phyloP scores from a whole-genome alignment of 306 rosid genomes.

The Cicer yamashitae region DNA sequence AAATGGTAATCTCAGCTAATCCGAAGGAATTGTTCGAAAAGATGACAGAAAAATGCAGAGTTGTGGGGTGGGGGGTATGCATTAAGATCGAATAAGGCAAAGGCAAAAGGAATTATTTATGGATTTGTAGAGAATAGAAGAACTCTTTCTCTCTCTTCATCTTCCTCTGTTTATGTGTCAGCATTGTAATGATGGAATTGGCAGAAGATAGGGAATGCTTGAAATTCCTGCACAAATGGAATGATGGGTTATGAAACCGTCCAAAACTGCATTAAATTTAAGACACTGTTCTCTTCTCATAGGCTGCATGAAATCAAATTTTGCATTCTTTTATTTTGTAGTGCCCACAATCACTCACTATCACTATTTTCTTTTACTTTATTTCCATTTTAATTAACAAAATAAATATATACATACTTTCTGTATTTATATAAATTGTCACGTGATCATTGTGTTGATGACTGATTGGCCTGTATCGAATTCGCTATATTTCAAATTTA shows the following conservation, averaged over 20 bases:
- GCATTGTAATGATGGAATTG: constrained; percentile 53
- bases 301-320: constrained; percentile 21
- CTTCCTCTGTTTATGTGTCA: constrained; percentile 41
- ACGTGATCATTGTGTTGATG: too few relatives aligned
- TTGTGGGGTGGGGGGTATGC: constrained; percentile 1
- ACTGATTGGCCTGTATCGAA: too few relatives aligned
- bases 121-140: constrained; percentile 10
- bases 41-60: constrained; percentile 47
- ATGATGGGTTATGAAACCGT: constrained; percentile 53
- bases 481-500: too few relatives aligned
- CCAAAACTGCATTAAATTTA: constrained; percentile 49
- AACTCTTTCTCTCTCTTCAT: not conserved
- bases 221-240: constrained; percentile 66
- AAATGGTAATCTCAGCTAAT: constrained; percentile 49
- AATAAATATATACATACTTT: too few relatives aligned
- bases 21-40: constrained; percentile 58
- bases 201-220: constrained; percentile 51
- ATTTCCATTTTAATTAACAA: too few relatives aligned
- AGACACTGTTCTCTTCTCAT: constrained; percentile 39
- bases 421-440: too few relatives aligned
- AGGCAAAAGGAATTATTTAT: constrained; percentile 49
- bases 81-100: not conserved
- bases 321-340: constrained; percentile 19
- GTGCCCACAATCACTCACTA: constrained; percentile 2
- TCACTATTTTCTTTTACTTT: not conserved